phyloP scores from a whole-genome alignment of 2,329 filamentous ascomycete species.

The Lachnellula cervina region DNA sequence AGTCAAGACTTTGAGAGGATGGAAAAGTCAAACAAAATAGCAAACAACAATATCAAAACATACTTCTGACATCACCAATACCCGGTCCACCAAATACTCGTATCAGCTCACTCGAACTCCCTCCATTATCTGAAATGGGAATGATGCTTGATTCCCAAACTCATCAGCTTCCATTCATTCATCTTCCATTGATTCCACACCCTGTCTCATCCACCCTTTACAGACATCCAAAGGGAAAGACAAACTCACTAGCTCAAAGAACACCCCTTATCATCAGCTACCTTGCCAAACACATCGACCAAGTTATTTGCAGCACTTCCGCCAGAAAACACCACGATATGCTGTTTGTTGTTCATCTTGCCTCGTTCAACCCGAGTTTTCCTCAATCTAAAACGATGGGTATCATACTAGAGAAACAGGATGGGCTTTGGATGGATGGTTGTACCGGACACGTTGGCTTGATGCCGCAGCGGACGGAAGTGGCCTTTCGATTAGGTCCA shows the following conservation, averaged over 20 bases:
- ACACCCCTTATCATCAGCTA: conserved; percentile 35
- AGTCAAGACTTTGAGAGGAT: neutral
- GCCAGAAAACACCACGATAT: conserved; percentile 78
- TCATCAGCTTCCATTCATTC: conserved; percentile 28
- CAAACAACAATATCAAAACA: conserved; percentile 27
- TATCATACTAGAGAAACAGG: neutral
- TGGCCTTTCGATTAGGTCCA: neutral
- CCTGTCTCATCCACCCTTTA: neutral
- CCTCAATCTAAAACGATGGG: neutral
- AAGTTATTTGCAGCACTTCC: conserved; percentile 92
- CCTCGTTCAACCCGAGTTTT: neutral
- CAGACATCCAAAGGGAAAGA: neutral
- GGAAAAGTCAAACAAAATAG: neutral
- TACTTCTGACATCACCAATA: conserved; percentile 71
- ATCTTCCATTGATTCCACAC: neutral
- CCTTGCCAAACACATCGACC: conserved; percentile 76
- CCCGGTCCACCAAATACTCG: conserved; percentile 92
- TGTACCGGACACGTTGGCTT: neutral
- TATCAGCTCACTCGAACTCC: conserved; percentile 88
- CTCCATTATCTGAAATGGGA: conserved; percentile 93
- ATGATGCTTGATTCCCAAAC: conserved; percentile 72
- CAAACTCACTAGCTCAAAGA: conserved; percentile 31
- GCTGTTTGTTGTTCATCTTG: conserved; percentile 10
- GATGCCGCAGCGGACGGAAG: neutral
- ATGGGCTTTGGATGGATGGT: neutral